Base-by-base conservation (phyloP, 2,329 filamentous ascomycete species). In the Verruconis gallopava region DNA sequence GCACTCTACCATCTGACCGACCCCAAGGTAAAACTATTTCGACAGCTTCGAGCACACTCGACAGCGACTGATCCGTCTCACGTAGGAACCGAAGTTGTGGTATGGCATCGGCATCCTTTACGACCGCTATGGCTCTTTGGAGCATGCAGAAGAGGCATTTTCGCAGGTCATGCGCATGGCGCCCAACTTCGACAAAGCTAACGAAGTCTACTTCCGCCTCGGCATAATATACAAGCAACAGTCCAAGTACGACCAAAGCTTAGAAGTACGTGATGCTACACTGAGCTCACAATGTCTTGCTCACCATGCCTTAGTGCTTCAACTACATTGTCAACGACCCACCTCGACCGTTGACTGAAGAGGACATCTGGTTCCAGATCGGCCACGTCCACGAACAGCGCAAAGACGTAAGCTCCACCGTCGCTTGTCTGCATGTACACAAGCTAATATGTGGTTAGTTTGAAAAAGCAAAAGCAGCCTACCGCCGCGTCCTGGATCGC, bases 181-280 rank as follows among this genome's bases (percentile, higher is more conserved):
- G 54, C 91, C 89, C 3, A 81, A 86, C 52, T 96, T 96, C 52
- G 91, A 98, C 56, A 98, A 98, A 71, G 88, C 89, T 44, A 96
- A 96, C 55, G 91, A 98, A 60, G 96, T 98, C 42, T 98, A 96
- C 62, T 98, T 98, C 65, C 78, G 91, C 20, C 73, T 98, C 5
- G 91, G 91, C n/a, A 98, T 98, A 66, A 96, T 98, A 50, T 96
- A 96, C 69, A 98, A 98, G 61, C 89, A 96, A 55, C 91, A 96
- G 58, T 81, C 88, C 47, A 96, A 96, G 60, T 98, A 88, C 59
- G 71, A 71, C 40, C 81, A 93, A 57, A 95, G 88, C 69, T 69
- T 96, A 36, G 91, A 96, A 64, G 88, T 93, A 68, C 54, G 54
- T 47, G 20, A 39, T 30, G 11, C 12, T 37, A 5, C 15, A 15